phyloP scores from a whole-genome alignment of 2,329 filamentous ascomycete genomes.

The Aspergillus sp. region DNA sequence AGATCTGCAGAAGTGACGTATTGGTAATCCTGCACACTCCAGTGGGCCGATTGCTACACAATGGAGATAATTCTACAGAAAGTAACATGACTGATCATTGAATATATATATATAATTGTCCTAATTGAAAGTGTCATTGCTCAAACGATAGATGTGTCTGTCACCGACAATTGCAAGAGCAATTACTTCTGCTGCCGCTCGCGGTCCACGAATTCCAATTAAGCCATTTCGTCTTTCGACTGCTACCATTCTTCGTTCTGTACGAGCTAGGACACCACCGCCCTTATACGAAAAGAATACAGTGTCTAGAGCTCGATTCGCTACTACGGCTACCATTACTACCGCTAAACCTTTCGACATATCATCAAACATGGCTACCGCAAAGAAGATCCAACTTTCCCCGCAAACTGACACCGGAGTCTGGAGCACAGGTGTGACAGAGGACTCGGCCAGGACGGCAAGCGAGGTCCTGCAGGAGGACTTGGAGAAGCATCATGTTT shows the following conservation, averaged over 20 bases:
- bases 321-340: not conserved
- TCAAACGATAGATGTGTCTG: not conserved
- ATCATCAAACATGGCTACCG: slow-evolving; percentile 42
- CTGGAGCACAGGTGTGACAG: slow-evolving; percentile 42
- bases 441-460: slow-evolving; percentile 55
- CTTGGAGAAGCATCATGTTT: slow-evolving; percentile 66
- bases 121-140: not conserved
- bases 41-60: too few relatives aligned
- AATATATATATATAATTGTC: not conserved
- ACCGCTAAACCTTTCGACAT: not conserved
- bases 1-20: not conserved
- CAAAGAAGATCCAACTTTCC: slow-evolving; percentile 41
- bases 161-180: not conserved
- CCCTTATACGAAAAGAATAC: not conserved
- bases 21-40: not conserved
- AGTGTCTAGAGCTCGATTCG: not conserved
- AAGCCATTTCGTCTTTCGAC: not conserved
- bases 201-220: not conserved
- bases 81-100: not conserved
- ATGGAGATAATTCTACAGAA: too few relatives aligned
- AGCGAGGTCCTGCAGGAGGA: slow-evolving; percentile 70
- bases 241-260: not conserved
- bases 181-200: not conserved
- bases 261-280: not conserved
- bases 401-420: slow-evolving; percentile 36